Conservation (phyloP, 2,329 filamentous ascomycete genomes). For the Plectosphaerella plurivora region DNA sequence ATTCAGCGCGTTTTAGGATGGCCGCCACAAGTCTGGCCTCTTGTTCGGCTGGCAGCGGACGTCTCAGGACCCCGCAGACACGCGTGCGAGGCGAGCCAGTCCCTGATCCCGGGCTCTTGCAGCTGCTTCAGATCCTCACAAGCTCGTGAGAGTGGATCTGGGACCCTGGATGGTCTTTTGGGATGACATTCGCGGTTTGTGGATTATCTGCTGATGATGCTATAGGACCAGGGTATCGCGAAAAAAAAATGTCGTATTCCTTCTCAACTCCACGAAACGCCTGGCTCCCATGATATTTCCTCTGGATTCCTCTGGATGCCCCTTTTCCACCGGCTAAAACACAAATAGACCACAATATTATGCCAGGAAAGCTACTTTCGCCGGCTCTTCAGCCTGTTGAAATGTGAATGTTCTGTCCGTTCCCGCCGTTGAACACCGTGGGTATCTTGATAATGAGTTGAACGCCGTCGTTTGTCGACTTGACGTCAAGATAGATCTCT, state of each 20-base stretch:
- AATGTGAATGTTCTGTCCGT: slow-evolving; percentile 25
- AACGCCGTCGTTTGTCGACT: slow-evolving; percentile 53
- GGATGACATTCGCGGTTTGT: too few relatives aligned
- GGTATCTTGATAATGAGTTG: slow-evolving; percentile 55
- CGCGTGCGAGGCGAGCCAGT: background rate
- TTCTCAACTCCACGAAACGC: too few relatives aligned
- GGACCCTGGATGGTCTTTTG: too few relatives aligned
- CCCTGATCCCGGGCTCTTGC: too few relatives aligned
- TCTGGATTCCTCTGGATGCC: too few relatives aligned
- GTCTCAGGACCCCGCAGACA: background rate
- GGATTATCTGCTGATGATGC: background rate
- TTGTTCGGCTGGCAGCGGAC: background rate
- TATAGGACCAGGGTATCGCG: background rate
- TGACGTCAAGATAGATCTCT: slow-evolving; percentile 53
- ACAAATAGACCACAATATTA: too few relatives aligned
- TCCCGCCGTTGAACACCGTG: slow-evolving; percentile 43
- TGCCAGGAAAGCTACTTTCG: background rate
- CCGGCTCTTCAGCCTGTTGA: slow-evolving; percentile 11
- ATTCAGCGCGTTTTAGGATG: background rate
- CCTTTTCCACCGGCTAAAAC: background rate
- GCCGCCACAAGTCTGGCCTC: background rate
- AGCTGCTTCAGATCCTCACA: too few relatives aligned
- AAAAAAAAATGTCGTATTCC: background rate
- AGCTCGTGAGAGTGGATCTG: too few relatives aligned
- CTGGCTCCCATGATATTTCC: background rate